Base-by-base conservation (phyloP, 2,329 filamentous ascomycete genomes). In the Elsinoe perseae region DNA sequence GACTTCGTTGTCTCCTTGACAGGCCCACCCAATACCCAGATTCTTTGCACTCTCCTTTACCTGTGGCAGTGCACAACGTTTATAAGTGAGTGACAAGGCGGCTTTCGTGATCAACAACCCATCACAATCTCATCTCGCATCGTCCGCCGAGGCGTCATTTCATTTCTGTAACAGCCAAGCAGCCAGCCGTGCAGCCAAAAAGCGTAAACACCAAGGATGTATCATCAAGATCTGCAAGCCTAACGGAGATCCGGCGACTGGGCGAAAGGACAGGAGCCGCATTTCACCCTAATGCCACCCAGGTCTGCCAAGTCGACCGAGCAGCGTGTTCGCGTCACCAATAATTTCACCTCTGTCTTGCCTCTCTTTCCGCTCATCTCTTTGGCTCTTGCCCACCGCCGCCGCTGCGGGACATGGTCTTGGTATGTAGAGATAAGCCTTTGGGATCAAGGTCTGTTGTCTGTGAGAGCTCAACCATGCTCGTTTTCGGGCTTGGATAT, bases 391-490 rank as follows among this genome's bases (percentile, higher is more conserved):
- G 18, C 40, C 40, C 40, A 43, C 16, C 18, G 21, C 16, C 16
- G 18, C n/a, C 27, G 25, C 12, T 52, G 48, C 40, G 40, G 40
- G 18, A 18, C 40, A 14, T 12, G 16, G 28, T 21, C 48, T 52
- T 52, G 48, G 48, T 52, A 52, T 36, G 16, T 28, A 4, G 12
- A 20, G 48, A 52, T 30, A 52, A 52, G 48, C 48, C 48, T 52
- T 38, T 52, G 25, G 30, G 30, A 38, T 52, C 48, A 52, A 52
- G 48, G 48, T 52, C 48, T 34, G 30, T 52, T 30, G 30, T 7
- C 9, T 52, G 48, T 18, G 30, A 36, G 48, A 25, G 48, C 48
- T 52, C 48, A 52, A 52, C 48, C 28, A 52, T 52, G 48, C 28
- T 52, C 32, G 48, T 52, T 18, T 50, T 27, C 16, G 25, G 44